phyloP scores from a whole-genome alignment of 106 monocot genomes.

The Dendrobium chrysotoxum region DNA sequence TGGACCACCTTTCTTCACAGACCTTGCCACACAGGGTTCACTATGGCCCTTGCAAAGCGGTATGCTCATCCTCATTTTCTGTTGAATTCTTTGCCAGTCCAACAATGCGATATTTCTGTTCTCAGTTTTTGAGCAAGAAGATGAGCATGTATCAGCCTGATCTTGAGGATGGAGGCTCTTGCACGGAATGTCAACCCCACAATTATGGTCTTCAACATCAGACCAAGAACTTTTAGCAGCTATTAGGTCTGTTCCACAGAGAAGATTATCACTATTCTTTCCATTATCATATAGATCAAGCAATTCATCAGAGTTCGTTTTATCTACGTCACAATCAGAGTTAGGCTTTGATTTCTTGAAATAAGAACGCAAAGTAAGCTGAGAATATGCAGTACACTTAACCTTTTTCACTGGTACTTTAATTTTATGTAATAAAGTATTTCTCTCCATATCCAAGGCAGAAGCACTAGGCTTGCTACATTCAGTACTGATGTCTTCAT shows the following conservation, averaged over 20 bases:
- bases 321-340: slow-evolving; percentile 7
- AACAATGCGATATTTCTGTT: slow-evolving; percentile 41
- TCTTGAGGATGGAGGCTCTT: slow-evolving; percentile 4
- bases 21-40: slow-evolving; percentile 96
- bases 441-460: not conserved
- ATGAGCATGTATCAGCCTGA: slow-evolving; percentile 8
- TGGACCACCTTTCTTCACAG: slow-evolving; percentile 78
- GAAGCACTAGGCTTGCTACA: not conserved
- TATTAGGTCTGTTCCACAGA: slow-evolving; percentile 6
- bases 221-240: not conserved
- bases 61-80: slow-evolving; percentile 84
- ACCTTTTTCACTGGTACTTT: slow-evolving; percentile 27
- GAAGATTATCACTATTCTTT: slow-evolving; percentile 12
- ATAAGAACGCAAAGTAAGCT: slow-evolving; percentile 71
- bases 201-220: slow-evolving; percentile 16
- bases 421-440: not conserved
- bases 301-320: slow-evolving; percentile 3
- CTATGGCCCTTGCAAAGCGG: slow-evolving; percentile 89
- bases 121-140: slow-evolving; percentile 20
- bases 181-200: slow-evolving; percentile 4
- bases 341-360: slow-evolving; percentile 38
- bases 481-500: slow-evolving; percentile 1
- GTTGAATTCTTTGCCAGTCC: slow-evolving; percentile 81
- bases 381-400: slow-evolving; percentile 33
- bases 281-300: slow-evolving; percentile 13